phyloP scores from a whole-genome alignment of 306 rosid genomes.

The Acacia crassicarpa region DNA sequence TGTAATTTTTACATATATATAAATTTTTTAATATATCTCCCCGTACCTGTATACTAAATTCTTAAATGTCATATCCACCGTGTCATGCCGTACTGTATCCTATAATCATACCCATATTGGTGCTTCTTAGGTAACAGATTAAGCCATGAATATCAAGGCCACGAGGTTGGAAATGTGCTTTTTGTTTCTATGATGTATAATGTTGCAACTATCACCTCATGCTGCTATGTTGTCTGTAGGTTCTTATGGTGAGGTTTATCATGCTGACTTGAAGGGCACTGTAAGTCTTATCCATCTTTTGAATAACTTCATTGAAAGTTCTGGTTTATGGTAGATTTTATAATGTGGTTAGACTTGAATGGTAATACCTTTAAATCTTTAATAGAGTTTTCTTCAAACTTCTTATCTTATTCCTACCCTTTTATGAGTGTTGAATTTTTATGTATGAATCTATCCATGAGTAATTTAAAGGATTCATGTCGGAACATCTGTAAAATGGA shows the following conservation, averaged over 20 bases:
- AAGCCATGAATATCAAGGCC: background rate
- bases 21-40: background rate
- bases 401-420: constrained; percentile 18
- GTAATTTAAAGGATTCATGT: constrained; percentile 23
- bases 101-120: too few relatives aligned
- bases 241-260: constrained; percentile 91
- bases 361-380: constrained; percentile 28
- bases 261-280: constrained; percentile 86
- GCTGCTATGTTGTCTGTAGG: constrained; percentile 33
- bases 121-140: background rate
- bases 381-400: background rate
- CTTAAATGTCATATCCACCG: too few relatives aligned
- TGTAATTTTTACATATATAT: too few relatives aligned
- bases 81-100: background rate
- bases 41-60: background rate
- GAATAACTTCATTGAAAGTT: constrained; percentile 14
- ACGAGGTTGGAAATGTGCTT: constrained; percentile 16
- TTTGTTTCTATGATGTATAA: constrained; percentile 19
- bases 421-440: constrained; percentile 15
- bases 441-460: constrained; percentile 11
- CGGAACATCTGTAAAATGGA: constrained; percentile 9
- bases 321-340: background rate
- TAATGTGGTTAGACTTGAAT: background rate
- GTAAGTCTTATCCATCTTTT: constrained; percentile 55
- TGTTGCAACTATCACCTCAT: constrained; percentile 23